These are phyloP conservation scores for Naganishia liquefaciens DNA, from an alignment of 1,284 basidiomycete species.

Conservation along the genomic window DNA sequence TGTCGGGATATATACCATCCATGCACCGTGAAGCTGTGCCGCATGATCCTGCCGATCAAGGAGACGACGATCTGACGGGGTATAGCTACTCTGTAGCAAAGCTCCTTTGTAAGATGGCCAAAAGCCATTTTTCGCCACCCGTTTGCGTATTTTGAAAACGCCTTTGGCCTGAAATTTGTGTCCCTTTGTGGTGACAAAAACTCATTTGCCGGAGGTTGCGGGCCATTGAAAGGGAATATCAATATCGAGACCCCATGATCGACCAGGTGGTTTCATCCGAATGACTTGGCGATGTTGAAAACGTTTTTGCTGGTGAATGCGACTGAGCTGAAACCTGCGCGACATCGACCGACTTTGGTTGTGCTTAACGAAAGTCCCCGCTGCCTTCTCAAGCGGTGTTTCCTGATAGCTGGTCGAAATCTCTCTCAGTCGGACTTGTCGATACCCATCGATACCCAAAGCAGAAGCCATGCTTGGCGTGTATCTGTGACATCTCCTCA, in stretches of 20 bases:
- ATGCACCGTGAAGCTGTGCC: neutral
- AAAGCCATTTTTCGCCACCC: conserved; percentile 10
- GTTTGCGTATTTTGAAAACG: neutral
- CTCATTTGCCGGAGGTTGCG: neutral
- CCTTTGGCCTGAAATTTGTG: neutral
- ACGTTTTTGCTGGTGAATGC: too few relatives aligned
- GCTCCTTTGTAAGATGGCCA: conserved; percentile 20
- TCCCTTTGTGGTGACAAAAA: conserved; percentile 11
- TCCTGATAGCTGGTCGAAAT: too few relatives aligned
- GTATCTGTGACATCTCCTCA: too few relatives aligned
- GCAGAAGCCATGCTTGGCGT: too few relatives aligned
- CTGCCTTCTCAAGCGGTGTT: neutral
- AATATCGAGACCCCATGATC: neutral
- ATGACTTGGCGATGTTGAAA: too few relatives aligned
- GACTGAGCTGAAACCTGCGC: neutral
- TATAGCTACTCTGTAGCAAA: conserved; percentile 5
- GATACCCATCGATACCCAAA: too few relatives aligned
- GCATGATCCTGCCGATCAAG: conserved; percentile 7
- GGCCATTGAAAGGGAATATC: neutral
- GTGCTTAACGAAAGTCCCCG: neutral
- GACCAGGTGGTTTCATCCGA: too few relatives aligned
- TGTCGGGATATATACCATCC: neutral
- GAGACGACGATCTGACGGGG: conserved; percentile 20
- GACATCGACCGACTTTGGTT: neutral
- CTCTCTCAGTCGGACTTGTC: too few relatives aligned